Conservation (phyloP, 148 eudicot species). For the Chenopodium quinoa region DNA sequence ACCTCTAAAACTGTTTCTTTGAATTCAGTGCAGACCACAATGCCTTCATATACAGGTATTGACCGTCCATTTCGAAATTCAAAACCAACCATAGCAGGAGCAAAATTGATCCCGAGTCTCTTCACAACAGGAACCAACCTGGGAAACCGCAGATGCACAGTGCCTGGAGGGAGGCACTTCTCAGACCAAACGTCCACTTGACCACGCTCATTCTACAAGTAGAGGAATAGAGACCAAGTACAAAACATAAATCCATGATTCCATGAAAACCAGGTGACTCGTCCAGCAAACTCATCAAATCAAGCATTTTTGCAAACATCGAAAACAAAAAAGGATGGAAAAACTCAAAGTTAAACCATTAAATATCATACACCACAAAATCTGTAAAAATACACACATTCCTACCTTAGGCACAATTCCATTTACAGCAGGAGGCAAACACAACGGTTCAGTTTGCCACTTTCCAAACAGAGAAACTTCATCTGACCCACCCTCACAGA, state of each 20-base stretch:
- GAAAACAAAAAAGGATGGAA: not conserved
- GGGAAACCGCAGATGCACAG: slow-evolving; percentile 88
- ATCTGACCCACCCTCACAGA: slow-evolving; percentile 44
- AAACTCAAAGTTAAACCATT: not conserved
- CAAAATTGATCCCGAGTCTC: slow-evolving; percentile 77
- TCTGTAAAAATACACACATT: not conserved
- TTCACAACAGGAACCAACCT: slow-evolving; percentile 64
- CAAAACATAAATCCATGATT: not conserved
- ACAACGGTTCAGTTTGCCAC: slow-evolving; percentile 92
- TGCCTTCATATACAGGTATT: slow-evolving; percentile 79
- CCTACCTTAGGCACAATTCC: slow-evolving; percentile 94
- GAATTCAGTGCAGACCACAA: slow-evolving; percentile 91
- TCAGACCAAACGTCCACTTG: slow-evolving; percentile 99
- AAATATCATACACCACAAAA: not conserved
- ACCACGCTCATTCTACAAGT: slow-evolving; percentile 87
- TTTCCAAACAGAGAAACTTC: slow-evolving; percentile 71
- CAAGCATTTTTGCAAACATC: not conserved
- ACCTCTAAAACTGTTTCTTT: slow-evolving; percentile 81
- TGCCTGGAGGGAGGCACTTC: slow-evolving; percentile 98
- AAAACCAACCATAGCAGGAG: slow-evolving; percentile 99
- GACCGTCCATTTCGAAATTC: slow-evolving; percentile 87
- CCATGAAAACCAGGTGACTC: not conserved
- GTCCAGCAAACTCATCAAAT: not conserved
- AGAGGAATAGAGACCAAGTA: not conserved
- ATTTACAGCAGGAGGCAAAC: slow-evolving; percentile 75